Evolutionary conservation across 2,329 filamentous ascomycete genomes (phyloP).

Genomic region (Decorospora gaudefroyi): DNA sequence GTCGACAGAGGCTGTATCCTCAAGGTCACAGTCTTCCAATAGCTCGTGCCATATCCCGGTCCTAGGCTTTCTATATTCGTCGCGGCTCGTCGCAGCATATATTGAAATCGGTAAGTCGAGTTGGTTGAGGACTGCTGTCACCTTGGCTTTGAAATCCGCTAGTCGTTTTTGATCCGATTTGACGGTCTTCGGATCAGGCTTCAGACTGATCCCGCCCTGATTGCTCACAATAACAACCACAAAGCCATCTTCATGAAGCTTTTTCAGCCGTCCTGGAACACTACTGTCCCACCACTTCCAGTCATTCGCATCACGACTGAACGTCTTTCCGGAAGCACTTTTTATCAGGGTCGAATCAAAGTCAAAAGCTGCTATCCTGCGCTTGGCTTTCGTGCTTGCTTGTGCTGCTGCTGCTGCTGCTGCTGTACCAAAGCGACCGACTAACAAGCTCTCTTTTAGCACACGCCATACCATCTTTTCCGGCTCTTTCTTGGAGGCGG

Average conservation of each 20-base stretch:
- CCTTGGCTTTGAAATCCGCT: slow-evolving; percentile 81
- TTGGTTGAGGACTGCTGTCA: slow-evolving; percentile 67
- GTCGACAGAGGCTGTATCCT: slow-evolving; percentile 64
- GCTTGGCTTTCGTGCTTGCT: slow-evolving; percentile 21
- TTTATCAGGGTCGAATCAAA: slow-evolving; percentile 83
- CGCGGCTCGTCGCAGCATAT: slow-evolving; percentile 84
- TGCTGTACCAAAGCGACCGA: slow-evolving; percentile 70
- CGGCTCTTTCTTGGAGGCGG: slow-evolving; percentile 79
- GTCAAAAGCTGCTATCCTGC: slow-evolving; percentile 48
- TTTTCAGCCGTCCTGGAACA: slow-evolving; percentile 69
- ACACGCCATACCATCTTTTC: slow-evolving; percentile 72
- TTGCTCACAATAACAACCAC: slow-evolving; percentile 83
- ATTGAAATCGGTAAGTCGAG: slow-evolving; percentile 77
- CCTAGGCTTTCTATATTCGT: slow-evolving; percentile 84
- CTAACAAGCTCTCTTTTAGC: slow-evolving; percentile 71
- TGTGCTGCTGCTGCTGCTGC: slow-evolving; percentile 19
- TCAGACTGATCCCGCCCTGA: slow-evolving; percentile 79
- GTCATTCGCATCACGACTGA: slow-evolving; percentile 70
- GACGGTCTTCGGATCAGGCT: slow-evolving; percentile 70
- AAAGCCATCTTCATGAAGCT: slow-evolving; percentile 75
- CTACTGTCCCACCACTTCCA: slow-evolving; percentile 92
- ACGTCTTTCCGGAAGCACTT: slow-evolving; percentile 79
- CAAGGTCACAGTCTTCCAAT: slow-evolving; percentile 56
- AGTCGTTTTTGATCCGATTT: slow-evolving; percentile 71
- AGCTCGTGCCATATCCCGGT: slow-evolving; percentile 84